phyloP scores from a whole-genome alignment of 2,329 filamentous ascomycete species.

The Rhexocercosporidium sp. region DNA sequence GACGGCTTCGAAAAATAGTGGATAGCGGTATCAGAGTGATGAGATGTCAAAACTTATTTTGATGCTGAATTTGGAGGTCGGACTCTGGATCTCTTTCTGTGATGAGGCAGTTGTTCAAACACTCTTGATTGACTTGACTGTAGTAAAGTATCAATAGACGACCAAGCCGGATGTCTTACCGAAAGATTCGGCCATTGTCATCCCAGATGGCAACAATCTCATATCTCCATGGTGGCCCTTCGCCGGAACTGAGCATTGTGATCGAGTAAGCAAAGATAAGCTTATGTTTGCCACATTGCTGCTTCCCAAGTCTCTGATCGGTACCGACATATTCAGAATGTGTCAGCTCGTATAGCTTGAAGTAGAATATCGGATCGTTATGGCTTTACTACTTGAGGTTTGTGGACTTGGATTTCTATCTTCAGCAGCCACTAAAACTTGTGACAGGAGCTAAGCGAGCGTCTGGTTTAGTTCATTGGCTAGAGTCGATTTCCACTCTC shows the following conservation, averaged over 20 bases:
- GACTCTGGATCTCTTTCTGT: neutral
- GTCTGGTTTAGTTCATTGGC: neutral
- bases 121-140: neutral
- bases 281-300: neutral
- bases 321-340: neutral
- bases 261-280: neutral
- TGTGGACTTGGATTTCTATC: neutral
- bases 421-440: neutral
- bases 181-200: neutral
- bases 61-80: neutral
- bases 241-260: neutral
- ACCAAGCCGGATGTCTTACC: neutral
- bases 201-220: neutral
- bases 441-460: neutral
- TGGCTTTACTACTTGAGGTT: neutral
- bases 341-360: neutral
- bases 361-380: neutral
- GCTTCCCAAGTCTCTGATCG: neutral
- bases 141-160: neutral
- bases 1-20: neutral
- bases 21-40: neutral
- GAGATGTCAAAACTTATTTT: neutral
- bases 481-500: too few species aligned
- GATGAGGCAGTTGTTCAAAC: neutral
- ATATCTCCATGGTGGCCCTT: neutral